Conservation (phyloP, 2,329 filamentous ascomycete species). For the Ascochyta lentis region DNA sequence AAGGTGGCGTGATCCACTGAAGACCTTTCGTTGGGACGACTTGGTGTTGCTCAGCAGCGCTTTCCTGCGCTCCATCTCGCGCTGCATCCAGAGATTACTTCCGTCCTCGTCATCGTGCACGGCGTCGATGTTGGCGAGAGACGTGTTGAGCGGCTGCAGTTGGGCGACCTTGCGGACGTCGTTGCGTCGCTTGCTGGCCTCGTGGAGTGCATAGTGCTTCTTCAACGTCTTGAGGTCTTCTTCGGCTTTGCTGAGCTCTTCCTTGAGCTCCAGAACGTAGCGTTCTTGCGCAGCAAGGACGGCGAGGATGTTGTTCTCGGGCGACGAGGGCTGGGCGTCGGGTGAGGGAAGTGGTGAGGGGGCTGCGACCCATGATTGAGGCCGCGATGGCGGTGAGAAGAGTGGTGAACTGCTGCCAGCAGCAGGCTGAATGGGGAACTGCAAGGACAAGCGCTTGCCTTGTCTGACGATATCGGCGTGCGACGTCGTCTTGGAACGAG, state of each 20-base stretch:
- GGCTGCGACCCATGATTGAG: slow-evolving; percentile 49
- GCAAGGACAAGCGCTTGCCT: slow-evolving; percentile 56
- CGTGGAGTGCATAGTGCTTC: slow-evolving; percentile 79
- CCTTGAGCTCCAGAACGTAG: slow-evolving; percentile 85
- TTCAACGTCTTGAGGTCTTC: slow-evolving; percentile 77
- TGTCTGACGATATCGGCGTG: slow-evolving; percentile 44
- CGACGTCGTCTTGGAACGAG: slow-evolving; percentile 45
- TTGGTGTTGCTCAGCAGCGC: slow-evolving; percentile 64
- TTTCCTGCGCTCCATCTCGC: slow-evolving; percentile 76
- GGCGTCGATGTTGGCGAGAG: slow-evolving; percentile 41
- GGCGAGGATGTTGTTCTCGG: slow-evolving; percentile 70
- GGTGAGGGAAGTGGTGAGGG: slow-evolving; percentile 38
- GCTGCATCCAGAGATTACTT: slow-evolving; percentile 53
- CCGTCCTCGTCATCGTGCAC: slow-evolving; percentile 52
- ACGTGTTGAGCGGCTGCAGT: slow-evolving; percentile 61
- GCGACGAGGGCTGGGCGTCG: slow-evolving; percentile 32
- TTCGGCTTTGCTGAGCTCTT: slow-evolving; percentile 87
- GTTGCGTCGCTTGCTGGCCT: slow-evolving; percentile 76
- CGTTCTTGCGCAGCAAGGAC: slow-evolving; percentile 92
- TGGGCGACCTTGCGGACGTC: slow-evolving; percentile 64
- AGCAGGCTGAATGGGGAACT: slow-evolving; percentile 56
- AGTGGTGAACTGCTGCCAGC: slow-evolving; percentile 40
- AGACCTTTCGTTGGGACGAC: slow-evolving; percentile 61
- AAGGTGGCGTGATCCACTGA: slow-evolving; percentile 68
- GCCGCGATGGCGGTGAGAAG: slow-evolving; percentile 45